These are phyloP conservation scores for Micromonas commoda DNA, from an alignment of 139 green algal species.

Conservation along the genomic window DNA sequence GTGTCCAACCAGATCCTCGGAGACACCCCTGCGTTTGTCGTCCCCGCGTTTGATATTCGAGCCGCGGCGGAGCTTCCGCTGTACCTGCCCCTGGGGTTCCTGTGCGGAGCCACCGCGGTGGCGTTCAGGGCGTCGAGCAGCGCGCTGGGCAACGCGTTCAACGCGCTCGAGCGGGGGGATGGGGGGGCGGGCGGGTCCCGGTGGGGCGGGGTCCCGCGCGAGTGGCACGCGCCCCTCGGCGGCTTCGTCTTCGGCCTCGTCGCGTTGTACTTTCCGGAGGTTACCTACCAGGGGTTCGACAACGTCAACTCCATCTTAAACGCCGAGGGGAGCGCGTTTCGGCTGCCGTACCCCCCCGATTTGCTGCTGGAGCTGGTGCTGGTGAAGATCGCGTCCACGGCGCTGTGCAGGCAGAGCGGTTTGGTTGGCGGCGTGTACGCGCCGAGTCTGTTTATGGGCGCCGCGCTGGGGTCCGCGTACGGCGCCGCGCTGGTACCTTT, in stretches of 20 bases:
- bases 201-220: conserved; percentile 2
- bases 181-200: background rate
- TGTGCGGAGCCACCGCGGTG: conserved; percentile 48
- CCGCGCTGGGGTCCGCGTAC: conserved; percentile 43
- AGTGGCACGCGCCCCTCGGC: conserved; percentile 51
- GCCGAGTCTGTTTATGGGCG: conserved; percentile 88
- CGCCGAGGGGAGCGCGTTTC: conserved; percentile 11
- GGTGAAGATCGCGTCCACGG: conserved; percentile 81
- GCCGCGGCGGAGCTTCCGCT: conserved; percentile 58
- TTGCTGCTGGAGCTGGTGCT: conserved; percentile 67
- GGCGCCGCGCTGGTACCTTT: conserved; percentile 30
- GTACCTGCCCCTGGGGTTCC: conserved; percentile 58
- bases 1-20: conserved; percentile 63
- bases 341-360: background rate
- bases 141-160: conserved; percentile 17
- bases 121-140: conserved; percentile 28
- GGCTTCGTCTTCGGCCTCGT: conserved; percentile 55
- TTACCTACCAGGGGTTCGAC: conserved; percentile 73
- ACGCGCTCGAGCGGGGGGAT: background rate
- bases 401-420: conserved; percentile 65
- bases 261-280: conserved; percentile 59
- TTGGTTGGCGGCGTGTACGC: conserved; percentile 89
- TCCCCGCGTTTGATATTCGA: conserved; percentile 56
- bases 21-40: conserved; percentile 52
- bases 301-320: conserved; percentile 68